Conservation (phyloP, 2,329 filamentous ascomycete species). For the Colletotrichum filicis region DNA sequence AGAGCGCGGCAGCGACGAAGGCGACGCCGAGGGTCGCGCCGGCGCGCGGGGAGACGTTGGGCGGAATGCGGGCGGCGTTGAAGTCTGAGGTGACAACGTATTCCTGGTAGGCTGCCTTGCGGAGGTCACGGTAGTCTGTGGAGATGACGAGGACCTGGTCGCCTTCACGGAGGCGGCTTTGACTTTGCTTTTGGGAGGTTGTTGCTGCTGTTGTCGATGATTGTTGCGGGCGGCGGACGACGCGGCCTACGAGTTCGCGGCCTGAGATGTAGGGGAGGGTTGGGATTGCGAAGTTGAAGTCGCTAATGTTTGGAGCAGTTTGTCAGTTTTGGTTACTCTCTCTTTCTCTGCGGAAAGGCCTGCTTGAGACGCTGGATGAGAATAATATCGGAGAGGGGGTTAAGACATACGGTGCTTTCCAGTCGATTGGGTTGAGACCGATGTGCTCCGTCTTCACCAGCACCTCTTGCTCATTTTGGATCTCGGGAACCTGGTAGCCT, state of each 20-base stretch:
- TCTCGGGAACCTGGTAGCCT: slow-evolving; percentile 56
- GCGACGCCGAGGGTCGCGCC: slow-evolving; percentile 76
- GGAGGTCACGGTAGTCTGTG: slow-evolving; percentile 78
- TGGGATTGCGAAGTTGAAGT: slow-evolving; percentile 77
- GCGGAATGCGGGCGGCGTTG: slow-evolving; percentile 72
- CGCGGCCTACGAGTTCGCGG: slow-evolving; percentile 74
- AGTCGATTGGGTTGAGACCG: slow-evolving; percentile 82
- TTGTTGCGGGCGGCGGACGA: slow-evolving; percentile 52
- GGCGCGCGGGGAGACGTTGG: slow-evolving; percentile 60
- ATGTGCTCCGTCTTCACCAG: slow-evolving; percentile 73
- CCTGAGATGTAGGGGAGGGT: slow-evolving; percentile 75
- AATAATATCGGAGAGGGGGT: background rate
- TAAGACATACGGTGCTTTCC: slow-evolving; percentile 73
- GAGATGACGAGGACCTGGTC: slow-evolving; percentile 74
- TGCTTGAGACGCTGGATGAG: background rate
- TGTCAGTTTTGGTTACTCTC: background rate
- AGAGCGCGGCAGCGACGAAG: slow-evolving; percentile 75
- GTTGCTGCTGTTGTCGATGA: background rate
- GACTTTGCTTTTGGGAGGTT: slow-evolving; percentile 21
- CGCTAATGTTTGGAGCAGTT: slow-evolving; percentile 52
- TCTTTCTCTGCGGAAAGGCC: background rate
- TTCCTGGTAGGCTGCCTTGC: slow-evolving; percentile 79
- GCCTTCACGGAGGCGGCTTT: slow-evolving; percentile 59
- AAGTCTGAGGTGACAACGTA: slow-evolving; percentile 73
- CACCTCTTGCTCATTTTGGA: slow-evolving; percentile 58